phyloP scores from a whole-genome alignment of 208 protist species.

The Balamuthia mandrillaris region DNA sequence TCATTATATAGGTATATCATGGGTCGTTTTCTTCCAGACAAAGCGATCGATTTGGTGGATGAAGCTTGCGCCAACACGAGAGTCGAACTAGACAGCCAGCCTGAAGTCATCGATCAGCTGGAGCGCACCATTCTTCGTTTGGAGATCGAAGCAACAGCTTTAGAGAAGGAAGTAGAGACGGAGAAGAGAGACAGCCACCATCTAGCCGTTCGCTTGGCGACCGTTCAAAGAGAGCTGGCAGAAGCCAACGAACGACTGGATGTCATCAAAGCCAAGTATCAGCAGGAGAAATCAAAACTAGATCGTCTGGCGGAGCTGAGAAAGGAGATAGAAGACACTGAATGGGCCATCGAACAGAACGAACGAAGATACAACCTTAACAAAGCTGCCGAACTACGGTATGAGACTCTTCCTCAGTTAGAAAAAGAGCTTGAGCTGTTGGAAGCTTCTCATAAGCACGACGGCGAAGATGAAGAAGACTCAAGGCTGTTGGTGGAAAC shows the following conservation, averaged over 20 bases:
- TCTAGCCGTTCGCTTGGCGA: no score
- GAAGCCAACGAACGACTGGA: constrained; percentile 61
- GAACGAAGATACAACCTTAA: constrained; percentile 84
- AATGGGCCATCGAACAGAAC: constrained; percentile 80
- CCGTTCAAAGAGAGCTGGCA: constrained; percentile 64
- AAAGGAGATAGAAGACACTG: constrained; percentile 81
- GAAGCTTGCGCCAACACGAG: constrained; percentile 88
- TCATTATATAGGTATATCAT: constrained; percentile 92
- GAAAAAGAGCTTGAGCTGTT: constrained; percentile 69
- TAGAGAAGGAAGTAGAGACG: constrained; percentile 32
- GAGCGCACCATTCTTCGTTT: constrained; percentile 75
- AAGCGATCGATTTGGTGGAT: constrained; percentile 97
- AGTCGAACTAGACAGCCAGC: constrained; percentile 91
- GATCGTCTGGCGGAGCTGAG: constrained; percentile 81
- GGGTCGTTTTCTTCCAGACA: constrained; percentile 96
- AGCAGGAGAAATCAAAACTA: constrained; percentile 81
- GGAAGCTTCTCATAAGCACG: not conserved
- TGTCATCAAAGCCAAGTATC: constrained; percentile 68
- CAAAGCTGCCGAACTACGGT: constrained; percentile 88
- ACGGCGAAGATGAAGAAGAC: no score
- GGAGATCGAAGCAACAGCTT: constrained; percentile 56
- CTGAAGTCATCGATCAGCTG: constrained; percentile 90
- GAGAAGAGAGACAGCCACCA: constrained; percentile 83
- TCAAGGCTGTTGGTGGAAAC: constrained; percentile 55
- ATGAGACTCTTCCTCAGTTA: constrained; percentile 92